These are phyloP conservation scores for Colletotrichum shisoi DNA, from an alignment of 2,329 filamentous ascomycete genomes.

Conservation along the genomic window DNA sequence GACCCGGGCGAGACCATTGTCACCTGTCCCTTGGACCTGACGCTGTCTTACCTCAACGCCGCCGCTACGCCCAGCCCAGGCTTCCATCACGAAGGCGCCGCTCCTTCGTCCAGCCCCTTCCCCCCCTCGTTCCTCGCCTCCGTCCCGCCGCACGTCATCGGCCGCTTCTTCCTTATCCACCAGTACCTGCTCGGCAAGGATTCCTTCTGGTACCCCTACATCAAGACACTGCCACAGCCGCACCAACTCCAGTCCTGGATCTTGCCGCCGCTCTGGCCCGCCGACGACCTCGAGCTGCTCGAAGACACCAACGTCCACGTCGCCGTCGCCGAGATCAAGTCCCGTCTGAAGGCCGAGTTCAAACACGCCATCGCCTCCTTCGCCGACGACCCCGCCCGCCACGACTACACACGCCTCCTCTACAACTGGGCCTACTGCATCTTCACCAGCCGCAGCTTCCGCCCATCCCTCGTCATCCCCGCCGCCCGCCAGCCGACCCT, in stretches of 20 bases:
- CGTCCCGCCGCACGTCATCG: slow-evolving; percentile 66
- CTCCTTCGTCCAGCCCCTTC: slow-evolving; percentile 48
- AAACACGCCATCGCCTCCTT: slow-evolving; percentile 51
- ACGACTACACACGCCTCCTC: slow-evolving; percentile 57
- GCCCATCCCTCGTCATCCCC: slow-evolving; percentile 65
- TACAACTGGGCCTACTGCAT: slow-evolving; percentile 72
- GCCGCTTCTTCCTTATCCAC: slow-evolving; percentile 73
- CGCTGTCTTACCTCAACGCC: slow-evolving; percentile 67
- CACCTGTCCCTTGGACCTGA: slow-evolving; percentile 60
- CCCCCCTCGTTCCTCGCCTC: slow-evolving; percentile 58
- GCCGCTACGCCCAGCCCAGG: slow-evolving; percentile 46
- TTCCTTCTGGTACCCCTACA: slow-evolving; percentile 75
- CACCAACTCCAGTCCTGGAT: slow-evolving; percentile 59
- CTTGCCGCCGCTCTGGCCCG: slow-evolving; percentile 70
- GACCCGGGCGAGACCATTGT: slow-evolving; percentile 56
- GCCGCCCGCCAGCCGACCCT: slow-evolving; percentile 43
- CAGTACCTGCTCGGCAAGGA: slow-evolving; percentile 66
- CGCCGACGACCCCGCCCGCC: slow-evolving; percentile 42
- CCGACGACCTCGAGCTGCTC: slow-evolving; percentile 65
- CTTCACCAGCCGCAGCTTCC: slow-evolving; percentile 71
- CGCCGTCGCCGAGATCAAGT: slow-evolving; percentile 58
- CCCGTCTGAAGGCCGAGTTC: slow-evolving; percentile 57
- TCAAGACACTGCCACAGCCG: slow-evolving; percentile 70
- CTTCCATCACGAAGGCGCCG: slow-evolving; percentile 38
- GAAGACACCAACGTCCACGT: slow-evolving; percentile 63